Percentiles rank a stretch among this genome's conserved stretches.
Conservation (phyloP, 345 rosid genomes). For the Bruguiera sexangula region DNA sequence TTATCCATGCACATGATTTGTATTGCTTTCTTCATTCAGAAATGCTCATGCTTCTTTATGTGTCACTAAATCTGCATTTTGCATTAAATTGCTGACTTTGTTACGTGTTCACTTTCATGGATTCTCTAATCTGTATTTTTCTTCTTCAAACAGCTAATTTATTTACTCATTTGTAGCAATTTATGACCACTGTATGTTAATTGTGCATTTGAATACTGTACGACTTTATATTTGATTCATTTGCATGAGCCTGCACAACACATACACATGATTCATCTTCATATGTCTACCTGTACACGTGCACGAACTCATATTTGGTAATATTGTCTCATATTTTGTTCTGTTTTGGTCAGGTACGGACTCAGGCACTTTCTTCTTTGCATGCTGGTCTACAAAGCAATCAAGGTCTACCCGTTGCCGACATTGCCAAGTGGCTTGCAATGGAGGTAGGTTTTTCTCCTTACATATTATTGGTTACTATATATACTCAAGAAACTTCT, state of each 20-base stretch:
- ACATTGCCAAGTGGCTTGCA: conserved; percentile 78
- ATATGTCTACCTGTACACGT: neutral
- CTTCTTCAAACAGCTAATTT: too few relatives aligned
- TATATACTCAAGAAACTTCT: conserved; percentile 1
- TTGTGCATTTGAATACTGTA: conserved; percentile 14
- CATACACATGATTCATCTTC: neutral
- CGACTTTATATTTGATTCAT: conserved; percentile 8
- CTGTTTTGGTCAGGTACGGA: conserved; percentile 63
- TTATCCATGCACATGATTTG: neutral
- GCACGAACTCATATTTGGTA: neutral
- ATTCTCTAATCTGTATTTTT: too few relatives aligned
- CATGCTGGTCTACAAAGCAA: conserved; percentile 76
- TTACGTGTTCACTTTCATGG: too few relatives aligned
- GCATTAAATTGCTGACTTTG: too few relatives aligned
- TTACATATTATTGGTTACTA: conserved; percentile 1
- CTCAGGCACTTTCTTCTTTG: conserved; percentile 88
- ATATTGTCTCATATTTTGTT: conserved; percentile 15
- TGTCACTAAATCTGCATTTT: too few relatives aligned
- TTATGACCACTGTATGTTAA: conserved; percentile 3
- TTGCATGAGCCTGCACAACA: conserved; percentile 4
- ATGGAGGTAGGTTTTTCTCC: conserved; percentile 60
- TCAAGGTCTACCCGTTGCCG: conserved; percentile 86
- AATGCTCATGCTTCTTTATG: too few relatives aligned
- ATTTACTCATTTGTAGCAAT: neutral
- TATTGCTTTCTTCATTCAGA: too few relatives aligned